phyloP scores from a whole-genome alignment of 495 filamentous ascomycete genomes.

The Trichoderma orchidacearum region DNA sequence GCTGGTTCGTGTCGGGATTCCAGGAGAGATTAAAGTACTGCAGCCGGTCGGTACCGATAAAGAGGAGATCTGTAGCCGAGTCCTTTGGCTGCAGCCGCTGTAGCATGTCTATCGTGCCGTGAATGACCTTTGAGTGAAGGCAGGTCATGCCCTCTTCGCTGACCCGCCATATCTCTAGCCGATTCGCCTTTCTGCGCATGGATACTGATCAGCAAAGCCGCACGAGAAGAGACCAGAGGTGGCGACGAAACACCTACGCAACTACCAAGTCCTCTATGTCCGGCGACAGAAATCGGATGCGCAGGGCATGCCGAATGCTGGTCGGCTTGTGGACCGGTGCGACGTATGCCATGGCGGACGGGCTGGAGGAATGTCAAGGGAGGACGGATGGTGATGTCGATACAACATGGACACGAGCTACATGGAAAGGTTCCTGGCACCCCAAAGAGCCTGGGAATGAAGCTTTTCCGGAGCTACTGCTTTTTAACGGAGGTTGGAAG shows the following conservation, averaged over 20 bases:
- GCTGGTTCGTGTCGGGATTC: conserved; percentile 46
- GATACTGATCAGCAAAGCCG: conserved; percentile 4
- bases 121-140: conserved; percentile 52
- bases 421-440: background rate
- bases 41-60: conserved; percentile 80
- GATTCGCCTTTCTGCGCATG: conserved; percentile 68
- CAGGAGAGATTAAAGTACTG: conserved; percentile 83
- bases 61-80: conserved; percentile 70
- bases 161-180: conserved; percentile 69
- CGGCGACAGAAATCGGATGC: conserved; percentile 55
- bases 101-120: conserved; percentile 76
- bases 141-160: conserved; percentile 24
- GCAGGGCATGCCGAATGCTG: conserved; percentile 78
- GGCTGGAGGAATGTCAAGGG: background rate
- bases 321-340: conserved; percentile 87
- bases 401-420: background rate
- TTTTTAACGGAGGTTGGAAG: background rate
- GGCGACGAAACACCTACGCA: conserved; percentile 46
- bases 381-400: background rate
- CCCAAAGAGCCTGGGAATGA: background rate
- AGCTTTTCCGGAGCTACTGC: background rate
- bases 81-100: conserved; percentile 64
- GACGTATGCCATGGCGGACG: conserved; percentile 68
- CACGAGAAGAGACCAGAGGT: conserved; percentile 3
- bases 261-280: conserved; percentile 73